A percentile compares a stretch with the other conserved stretches of the same genome.
These are phyloP conservation scores for Persicaria maculosa DNA, from an alignment of 148 eudicot species.

Conservation along the genomic window DNA sequence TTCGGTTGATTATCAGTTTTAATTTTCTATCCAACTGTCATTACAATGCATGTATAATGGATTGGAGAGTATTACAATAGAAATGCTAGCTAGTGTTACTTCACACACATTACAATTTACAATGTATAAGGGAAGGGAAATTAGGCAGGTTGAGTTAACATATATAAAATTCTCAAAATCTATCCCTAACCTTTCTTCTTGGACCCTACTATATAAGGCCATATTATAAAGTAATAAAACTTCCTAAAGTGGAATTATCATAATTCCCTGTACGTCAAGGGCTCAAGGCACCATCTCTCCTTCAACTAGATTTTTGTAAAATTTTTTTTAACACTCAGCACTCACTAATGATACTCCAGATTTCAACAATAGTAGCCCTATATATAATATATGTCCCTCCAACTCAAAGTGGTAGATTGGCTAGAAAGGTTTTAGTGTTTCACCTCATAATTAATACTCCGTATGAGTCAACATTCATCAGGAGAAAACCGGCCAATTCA, in stretches of 20 bases:
- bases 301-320: not conserved
- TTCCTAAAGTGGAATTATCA: slow-evolving; percentile 10
- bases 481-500: not conserved
- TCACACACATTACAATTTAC: not conserved
- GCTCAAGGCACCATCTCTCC: not conserved
- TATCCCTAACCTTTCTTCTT: slow-evolving; percentile 7
- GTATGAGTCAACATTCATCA: not conserved
- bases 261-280: not conserved
- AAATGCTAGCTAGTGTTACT: slow-evolving; percentile 8
- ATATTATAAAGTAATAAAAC: not conserved
- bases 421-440: no score
- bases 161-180: slow-evolving; percentile 5
- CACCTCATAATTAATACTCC: no score
- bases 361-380: not conserved
- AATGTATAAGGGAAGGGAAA: slow-evolving; percentile 7
- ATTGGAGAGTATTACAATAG: not conserved
- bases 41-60: not conserved
- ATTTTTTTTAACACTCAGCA: not conserved
- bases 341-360: not conserved
- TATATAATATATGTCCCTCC: not conserved
- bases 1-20: not conserved
- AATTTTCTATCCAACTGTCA: not conserved
- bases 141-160: not conserved
- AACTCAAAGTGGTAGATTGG: not conserved
- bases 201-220: slow-evolving; percentile 7